Conservation (phyloP, 352 stramenopile genomes). For the Phytophthora kernoviae region DNA sequence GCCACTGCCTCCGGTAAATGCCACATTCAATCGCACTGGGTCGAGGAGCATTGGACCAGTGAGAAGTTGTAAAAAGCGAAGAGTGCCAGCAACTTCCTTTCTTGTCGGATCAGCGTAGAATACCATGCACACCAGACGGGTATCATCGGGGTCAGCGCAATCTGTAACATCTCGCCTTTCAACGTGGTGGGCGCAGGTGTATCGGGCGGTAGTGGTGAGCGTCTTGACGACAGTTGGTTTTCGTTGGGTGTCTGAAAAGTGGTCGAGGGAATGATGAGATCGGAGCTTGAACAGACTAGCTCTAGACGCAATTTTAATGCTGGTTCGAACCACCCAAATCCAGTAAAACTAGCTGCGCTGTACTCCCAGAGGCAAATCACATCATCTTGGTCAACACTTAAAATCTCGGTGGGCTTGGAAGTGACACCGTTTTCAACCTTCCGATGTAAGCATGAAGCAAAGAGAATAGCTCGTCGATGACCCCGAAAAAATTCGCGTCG, state of each 20-base stretch:
- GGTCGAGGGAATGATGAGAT: background rate
- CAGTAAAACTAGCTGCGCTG: constrained; percentile 32
- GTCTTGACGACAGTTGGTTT: constrained; percentile 6
- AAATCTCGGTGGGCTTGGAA: constrained; percentile 17
- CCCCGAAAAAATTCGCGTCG: constrained; percentile 49
- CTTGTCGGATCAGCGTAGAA: constrained; percentile 29
- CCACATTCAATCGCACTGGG: constrained; percentile 31
- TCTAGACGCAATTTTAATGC: constrained; percentile 29
- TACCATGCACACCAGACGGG: constrained; percentile 50
- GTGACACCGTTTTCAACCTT: background rate
- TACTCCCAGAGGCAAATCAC: constrained; percentile 53
- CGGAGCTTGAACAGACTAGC: constrained; percentile 13
- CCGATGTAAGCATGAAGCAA: constrained; percentile 31
- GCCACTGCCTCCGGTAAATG: constrained; percentile 26
- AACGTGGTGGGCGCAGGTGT: background rate
- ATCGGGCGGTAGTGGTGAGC: background rate
- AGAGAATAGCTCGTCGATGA: constrained; percentile 40
- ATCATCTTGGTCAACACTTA: constrained; percentile 50
- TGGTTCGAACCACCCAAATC: constrained; percentile 53
- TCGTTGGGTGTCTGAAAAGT: background rate
- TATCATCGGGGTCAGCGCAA: constrained; percentile 37
- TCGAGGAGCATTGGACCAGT: constrained; percentile 25
- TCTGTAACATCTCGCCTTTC: constrained; percentile 48
- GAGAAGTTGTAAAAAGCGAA: constrained; percentile 45
- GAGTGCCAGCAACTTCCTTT: constrained; percentile 23